Conservation (phyloP, 495 filamentous ascomycete genomes). For the Daldinia caldariorum region DNA sequence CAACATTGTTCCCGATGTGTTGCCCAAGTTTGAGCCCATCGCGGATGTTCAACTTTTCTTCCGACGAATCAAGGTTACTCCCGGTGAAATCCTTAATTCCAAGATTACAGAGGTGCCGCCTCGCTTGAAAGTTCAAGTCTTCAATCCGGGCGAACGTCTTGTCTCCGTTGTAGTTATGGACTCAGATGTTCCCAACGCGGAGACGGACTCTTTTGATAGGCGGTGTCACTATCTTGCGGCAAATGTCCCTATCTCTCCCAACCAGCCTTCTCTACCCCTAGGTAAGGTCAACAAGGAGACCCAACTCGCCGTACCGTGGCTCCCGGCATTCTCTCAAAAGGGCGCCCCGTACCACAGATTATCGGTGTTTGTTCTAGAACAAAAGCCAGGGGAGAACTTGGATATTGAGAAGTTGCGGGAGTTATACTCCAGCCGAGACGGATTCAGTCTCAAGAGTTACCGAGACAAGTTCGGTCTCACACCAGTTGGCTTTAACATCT, state of each 20-base stretch:
- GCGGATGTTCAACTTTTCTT: slow-evolving; percentile 85
- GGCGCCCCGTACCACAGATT: slow-evolving; percentile 92
- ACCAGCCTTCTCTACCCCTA: slow-evolving; percentile 59
- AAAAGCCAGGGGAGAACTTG: slow-evolving; percentile 68
- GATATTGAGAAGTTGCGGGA: slow-evolving; percentile 69
- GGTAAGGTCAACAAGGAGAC: slow-evolving; percentile 59
- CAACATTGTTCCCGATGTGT: slow-evolving; percentile 90
- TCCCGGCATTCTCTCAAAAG: slow-evolving; percentile 86
- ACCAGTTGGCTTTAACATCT: slow-evolving; percentile 84
- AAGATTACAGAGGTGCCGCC: slow-evolving; percentile 72
- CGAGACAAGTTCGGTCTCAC: slow-evolving; percentile 71
- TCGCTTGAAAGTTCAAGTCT: slow-evolving; percentile 83
- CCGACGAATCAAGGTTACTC: slow-evolving; percentile 68
- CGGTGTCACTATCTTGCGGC: slow-evolving; percentile 85
- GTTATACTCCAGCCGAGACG: slow-evolving; percentile 63
- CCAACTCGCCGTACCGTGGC: slow-evolving; percentile 80
- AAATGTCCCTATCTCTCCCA: slow-evolving; percentile 65
- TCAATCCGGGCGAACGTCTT: slow-evolving; percentile 80
- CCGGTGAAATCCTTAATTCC: slow-evolving; percentile 81
- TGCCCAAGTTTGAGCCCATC: slow-evolving; percentile 81
- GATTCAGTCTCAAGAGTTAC: slow-evolving; percentile 77
- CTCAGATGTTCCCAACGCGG: slow-evolving; percentile 84
- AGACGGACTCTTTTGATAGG: slow-evolving; percentile 79
- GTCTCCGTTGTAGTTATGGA: slow-evolving; percentile 88
- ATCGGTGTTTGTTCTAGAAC: slow-evolving; percentile 82